A percentile compares a stretch with the other conserved stretches of the same genome.
phyloP scores from a whole-genome alignment of 1,139 yeast genomes.

The Ogataea hybrid region DNA sequence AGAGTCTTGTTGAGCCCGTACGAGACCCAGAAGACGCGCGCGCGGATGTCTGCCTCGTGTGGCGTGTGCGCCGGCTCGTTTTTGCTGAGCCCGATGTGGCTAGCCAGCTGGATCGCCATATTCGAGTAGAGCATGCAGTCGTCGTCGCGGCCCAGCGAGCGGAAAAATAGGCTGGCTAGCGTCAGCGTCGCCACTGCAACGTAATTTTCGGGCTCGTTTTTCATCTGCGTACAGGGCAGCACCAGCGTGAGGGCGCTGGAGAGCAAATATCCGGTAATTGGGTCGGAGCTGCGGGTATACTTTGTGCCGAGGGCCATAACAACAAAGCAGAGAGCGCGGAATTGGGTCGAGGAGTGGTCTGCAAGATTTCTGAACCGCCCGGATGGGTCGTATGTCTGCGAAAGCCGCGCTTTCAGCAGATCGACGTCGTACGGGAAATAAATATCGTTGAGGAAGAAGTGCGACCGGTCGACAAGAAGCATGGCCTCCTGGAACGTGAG shows the following conservation, averaged over 20 bases:
- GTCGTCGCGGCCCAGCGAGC: constrained; percentile 24
- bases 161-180: constrained; percentile 23
- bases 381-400: constrained; percentile 9
- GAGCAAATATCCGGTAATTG: constrained; percentile 17
- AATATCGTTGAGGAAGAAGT: constrained; percentile 23
- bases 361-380: constrained; percentile 10
- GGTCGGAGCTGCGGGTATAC: constrained; percentile 19
- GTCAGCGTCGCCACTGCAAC: constrained; percentile 21
- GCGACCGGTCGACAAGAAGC: constrained; percentile 16
- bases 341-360: constrained; percentile 10
- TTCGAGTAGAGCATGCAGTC: constrained; percentile 28
- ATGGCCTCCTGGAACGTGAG: constrained; percentile 16
- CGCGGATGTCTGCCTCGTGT: constrained; percentile 20
- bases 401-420: constrained; percentile 16
- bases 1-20: constrained; percentile 26
- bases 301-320: constrained; percentile 24
- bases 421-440: constrained; percentile 24
- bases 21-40: constrained; percentile 26
- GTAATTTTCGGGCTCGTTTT: constrained; percentile 12
- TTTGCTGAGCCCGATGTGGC: constrained; percentile 22
- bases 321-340: constrained; percentile 20
- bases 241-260: constrained; percentile 17
- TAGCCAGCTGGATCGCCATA: constrained; percentile 24
- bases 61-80: constrained; percentile 2
- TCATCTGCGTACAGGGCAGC: constrained; percentile 17